Evolutionary conservation across 768 basidiomycete genomes (phyloP), one percentile per base, ranked within the genome.

Genomic region (Collybia sp.): DNA sequence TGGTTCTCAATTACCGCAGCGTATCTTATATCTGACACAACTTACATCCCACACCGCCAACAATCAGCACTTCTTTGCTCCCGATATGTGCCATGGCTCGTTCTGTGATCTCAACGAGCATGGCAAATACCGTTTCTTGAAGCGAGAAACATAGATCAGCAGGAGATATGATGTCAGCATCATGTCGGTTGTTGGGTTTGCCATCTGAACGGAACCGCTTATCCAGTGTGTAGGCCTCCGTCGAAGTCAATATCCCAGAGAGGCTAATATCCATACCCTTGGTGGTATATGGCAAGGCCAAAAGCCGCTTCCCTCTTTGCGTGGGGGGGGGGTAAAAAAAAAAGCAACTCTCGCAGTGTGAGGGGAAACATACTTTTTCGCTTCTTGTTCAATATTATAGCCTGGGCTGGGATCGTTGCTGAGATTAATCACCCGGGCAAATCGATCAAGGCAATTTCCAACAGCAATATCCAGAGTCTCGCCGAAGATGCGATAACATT

Each of bases 381-480:
- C 95, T 62, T 89, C 84, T 60, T 92, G 86, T 60, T 99, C 96
- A 52, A 99, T 98, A 58, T 98, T 99, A 58, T 92, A 93, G 30
- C 96, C 96, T 0, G 96, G 96, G 58, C 78, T 86, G 2, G 96
- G 96, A 63, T 95, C 95, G 60, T 99, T 99, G 60, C 88, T 88
- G 36, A 99, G 70, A 49, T 90, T 87, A 44, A 99, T 90, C 11
- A 95, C 91, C 39, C 96, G 75, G 2, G 96, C 96, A 58, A 99
- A 99, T 9, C 96, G 85, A 64, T 99, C 96, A 17, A 99, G 72
- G 61, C 96, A 98, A 62, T 99, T 99, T 32, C 96, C 96, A 30
- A 98, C 93, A n/a, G 96, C 96, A 46, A 99, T 98, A 59, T 99
- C 96, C 45, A 99, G 76, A 1, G 96, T 98, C 67, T 99, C 96